Percentiles rank a stretch among this genome's conserved stretches.
phyloP scores from a whole-genome alignment of 768 basidiomycete genomes.

The Cystofilobasidium bisporidii region DNA sequence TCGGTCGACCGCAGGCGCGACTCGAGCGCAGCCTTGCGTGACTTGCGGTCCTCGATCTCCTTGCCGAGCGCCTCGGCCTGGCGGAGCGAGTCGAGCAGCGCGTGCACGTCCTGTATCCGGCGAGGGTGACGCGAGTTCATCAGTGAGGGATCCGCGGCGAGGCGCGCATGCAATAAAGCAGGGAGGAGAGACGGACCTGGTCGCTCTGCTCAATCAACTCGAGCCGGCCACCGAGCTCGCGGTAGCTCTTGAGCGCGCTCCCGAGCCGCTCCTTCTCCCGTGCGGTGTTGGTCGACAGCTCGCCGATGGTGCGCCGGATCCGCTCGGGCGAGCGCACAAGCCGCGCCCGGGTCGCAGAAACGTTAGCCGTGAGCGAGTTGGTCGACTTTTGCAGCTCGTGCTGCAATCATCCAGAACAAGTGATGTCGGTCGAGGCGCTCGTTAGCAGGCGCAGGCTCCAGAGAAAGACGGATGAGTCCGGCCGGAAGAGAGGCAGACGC shows the following conservation, averaged over 20 bases:
- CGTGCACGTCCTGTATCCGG: conserved; percentile 54
- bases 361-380: conserved; percentile 44
- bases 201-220: conserved; percentile 62
- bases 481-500: conserved; percentile 29
- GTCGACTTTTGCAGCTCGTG: neutral
- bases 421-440: too few relatives aligned
- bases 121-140: neutral
- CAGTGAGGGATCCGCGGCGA: neutral
- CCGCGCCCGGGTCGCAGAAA: conserved; percentile 56
- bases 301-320: conserved; percentile 66
- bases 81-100: conserved; percentile 66
- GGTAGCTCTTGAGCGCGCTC: conserved; percentile 59
- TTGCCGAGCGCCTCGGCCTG: conserved; percentile 49
- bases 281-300: conserved; percentile 58
- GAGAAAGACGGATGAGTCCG: too few relatives aligned
- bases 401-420: neutral
- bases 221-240: conserved; percentile 68
- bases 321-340: conserved; percentile 88
- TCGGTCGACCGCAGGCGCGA: conserved; percentile 61
- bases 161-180: neutral
- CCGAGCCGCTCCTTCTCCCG: conserved; percentile 63
- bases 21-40: conserved; percentile 47
- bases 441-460: neutral
- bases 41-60: neutral
- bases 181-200: conserved; percentile 46